Conservation (phyloP, 2,329 filamentous ascomycete genomes). For the Fusarium sp. region DNA sequence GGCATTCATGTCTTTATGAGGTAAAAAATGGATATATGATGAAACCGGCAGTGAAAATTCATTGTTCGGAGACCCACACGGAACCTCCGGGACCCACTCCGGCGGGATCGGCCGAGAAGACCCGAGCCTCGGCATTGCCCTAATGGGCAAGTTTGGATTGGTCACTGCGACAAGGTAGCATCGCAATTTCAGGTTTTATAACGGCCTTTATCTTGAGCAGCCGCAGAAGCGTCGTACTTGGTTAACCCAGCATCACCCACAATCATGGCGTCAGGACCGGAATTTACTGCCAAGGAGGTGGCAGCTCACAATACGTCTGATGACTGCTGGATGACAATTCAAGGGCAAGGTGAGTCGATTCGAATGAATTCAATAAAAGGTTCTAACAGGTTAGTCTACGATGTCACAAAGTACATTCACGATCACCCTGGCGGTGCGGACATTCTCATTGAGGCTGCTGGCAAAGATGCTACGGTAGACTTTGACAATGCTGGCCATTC, state of each 20-base stretch:
- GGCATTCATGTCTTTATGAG: conserved; percentile 13
- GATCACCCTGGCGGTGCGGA: conserved; percentile 81
- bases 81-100: conserved; percentile 32
- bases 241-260: not conserved
- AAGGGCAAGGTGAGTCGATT: conserved; percentile 62
- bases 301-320: conserved; percentile 60
- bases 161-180: conserved; percentile 10
- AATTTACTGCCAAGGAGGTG: conserved; percentile 55
- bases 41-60: conserved; percentile 7
- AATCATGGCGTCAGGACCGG: conserved; percentile 26
- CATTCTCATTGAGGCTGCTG: conserved; percentile 80
- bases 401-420: conserved; percentile 67
- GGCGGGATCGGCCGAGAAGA: conserved; percentile 35
- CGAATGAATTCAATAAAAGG: too few relatives aligned
- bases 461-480: conserved; percentile 81
- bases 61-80: conserved; percentile 17
- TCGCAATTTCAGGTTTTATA: conserved; percentile 15
- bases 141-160: conserved; percentile 7
- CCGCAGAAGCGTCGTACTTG: not conserved
- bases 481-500: conserved; percentile 90
- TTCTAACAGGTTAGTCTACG: conserved; percentile 60
- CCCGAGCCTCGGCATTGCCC: conserved; percentile 28
- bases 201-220: conserved; percentile 3
- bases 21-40: conserved; percentile 2
- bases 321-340: conserved; percentile 67